Evolutionary conservation across 176 grass and related monocot genomes (phyloP).

Genomic region (Neostapfia colusana): DNA sequence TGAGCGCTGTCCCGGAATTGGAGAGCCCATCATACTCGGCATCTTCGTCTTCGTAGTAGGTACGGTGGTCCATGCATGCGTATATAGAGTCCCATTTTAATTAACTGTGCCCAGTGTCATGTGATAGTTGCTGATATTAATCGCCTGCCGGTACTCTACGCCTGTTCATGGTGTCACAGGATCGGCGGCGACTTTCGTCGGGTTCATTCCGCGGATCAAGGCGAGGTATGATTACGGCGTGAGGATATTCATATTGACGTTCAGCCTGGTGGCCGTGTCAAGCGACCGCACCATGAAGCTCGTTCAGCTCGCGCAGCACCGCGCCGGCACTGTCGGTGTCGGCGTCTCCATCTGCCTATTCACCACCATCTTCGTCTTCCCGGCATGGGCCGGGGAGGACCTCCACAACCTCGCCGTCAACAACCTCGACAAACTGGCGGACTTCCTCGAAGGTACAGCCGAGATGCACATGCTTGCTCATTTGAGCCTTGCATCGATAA

Average conservation of each 20-base stretch:
- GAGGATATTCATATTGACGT: slow-evolving; percentile 90
- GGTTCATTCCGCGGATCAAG: slow-evolving; percentile 92
- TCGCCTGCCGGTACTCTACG: neutral
- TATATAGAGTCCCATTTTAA: too few relatives aligned
- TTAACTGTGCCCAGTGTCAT: too few relatives aligned
- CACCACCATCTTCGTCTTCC: slow-evolving; percentile 60
- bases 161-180: slow-evolving; percentile 37
- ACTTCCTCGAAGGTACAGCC: slow-evolving; percentile 66
- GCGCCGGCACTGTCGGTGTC: slow-evolving; percentile 62
- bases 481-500: too few relatives aligned
- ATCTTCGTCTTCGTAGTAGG: slow-evolving; percentile 63
- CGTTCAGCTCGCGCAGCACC: slow-evolving; percentile 67
- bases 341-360: slow-evolving; percentile 71
- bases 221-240: slow-evolving; percentile 88
- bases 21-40: slow-evolving; percentile 66
- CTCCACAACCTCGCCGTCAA: slow-evolving; percentile 57
- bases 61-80: neutral
- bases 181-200: slow-evolving; percentile 72
- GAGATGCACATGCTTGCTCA: too few relatives aligned
- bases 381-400: slow-evolving; percentile 88
- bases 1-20: slow-evolving; percentile 43
- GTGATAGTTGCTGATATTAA: too few relatives aligned
- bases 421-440: slow-evolving; percentile 75
- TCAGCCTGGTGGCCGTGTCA: slow-evolving; percentile 90
- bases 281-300: slow-evolving; percentile 82